Percentiles rank a stretch among this genome's conserved stretches.
Evolutionary conservation across 1,139 yeast species (phyloP).

Genomic region (Hanseniaspora uvarum): DNA sequence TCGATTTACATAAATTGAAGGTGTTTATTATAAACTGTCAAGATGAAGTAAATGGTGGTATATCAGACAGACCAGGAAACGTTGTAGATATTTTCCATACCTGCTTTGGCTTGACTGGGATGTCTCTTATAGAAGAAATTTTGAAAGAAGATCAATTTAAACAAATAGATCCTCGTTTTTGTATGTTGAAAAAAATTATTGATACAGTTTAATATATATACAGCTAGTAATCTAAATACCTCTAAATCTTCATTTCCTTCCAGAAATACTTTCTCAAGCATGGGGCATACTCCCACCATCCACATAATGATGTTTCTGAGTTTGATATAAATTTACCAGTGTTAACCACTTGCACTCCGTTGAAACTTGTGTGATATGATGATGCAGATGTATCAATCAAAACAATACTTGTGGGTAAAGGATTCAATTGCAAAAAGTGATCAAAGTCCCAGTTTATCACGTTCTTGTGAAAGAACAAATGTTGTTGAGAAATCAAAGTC

Average conservation of each 20-base stretch:
- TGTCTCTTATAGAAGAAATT: conserved; percentile 52
- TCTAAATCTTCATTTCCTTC: conserved; percentile 29
- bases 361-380: conserved; percentile 62
- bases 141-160: conserved; percentile 38
- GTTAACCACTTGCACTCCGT: conserved; percentile 72
- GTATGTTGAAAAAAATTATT: conserved; percentile 53
- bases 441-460: conserved; percentile 61
- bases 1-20: conserved; percentile 51
- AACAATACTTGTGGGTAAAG: conserved; percentile 63
- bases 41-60: conserved; percentile 72
- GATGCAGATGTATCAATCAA: conserved; percentile 63
- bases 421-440: conserved; percentile 58
- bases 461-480: conserved; percentile 49
- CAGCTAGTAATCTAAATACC: conserved; percentile 23
- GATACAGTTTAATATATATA: conserved; percentile 34
- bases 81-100: conserved; percentile 92
- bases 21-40: conserved; percentile 67
- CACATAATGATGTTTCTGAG: conserved; percentile 42
- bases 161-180: conserved; percentile 72
- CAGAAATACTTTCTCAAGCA: conserved; percentile 41
- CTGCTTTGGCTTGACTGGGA: conserved; percentile 76
- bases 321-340: conserved; percentile 46
- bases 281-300: conserved; percentile 57
- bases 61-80: conserved; percentile 83
- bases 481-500: conserved; percentile 40